Base-by-base conservation (phyloP, 2,329 filamentous ascomycete species). In the Botrytis sinoallii region DNA sequence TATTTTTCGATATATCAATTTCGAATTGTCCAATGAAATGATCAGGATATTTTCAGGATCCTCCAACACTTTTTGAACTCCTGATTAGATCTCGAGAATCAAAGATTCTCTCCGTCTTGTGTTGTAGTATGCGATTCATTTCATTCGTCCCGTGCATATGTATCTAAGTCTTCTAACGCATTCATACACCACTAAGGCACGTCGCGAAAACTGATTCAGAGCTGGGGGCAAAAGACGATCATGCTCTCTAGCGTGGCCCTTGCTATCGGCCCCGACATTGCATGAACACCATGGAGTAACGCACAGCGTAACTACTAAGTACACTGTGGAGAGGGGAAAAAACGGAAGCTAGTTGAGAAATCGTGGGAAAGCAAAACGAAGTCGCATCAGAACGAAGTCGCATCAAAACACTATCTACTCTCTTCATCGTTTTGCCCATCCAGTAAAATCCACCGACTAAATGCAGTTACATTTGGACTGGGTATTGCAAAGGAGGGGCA, bases 161-260 rank as follows among this genome's bases (percentile, higher is more conserved):
- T 61, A 61, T 61, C 35, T 9, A 61, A 61, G 25, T n/a, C 25
- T 40, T n/a, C 14, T 16, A 40, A 35, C 59, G 59, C 35, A 61
- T 14, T 40, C 59, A 61, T 9, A 59, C 59, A 40, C 59, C 35
- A 40, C 22, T n/a, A 38, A 61, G 38, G 35, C 59, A 61, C 59
- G 35, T n/a, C 35, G 35, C 59, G 22, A 40, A 61, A 38, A n/a
- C 22, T 12, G 35, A 61, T 61, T 40, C 20, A 40, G 59, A 61
- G 59, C 59, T 61, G 59, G 59, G 59, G 38, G 35, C 59, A n/a
- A 61, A n/a, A 61, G 59, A 61, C 59, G 59, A 61, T 61, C 59
- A 40, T 61, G 59, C 59, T 61, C 38, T 12, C 18, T n/a, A n/a
- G 59, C 35, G 59, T 38, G 35, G 25, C 59, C 35, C 14, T 61